Evolutionary conservation across 1,284 basidiomycete species (phyloP).

Genomic region (Cutaneotrichosporon arboriforme): DNA sequence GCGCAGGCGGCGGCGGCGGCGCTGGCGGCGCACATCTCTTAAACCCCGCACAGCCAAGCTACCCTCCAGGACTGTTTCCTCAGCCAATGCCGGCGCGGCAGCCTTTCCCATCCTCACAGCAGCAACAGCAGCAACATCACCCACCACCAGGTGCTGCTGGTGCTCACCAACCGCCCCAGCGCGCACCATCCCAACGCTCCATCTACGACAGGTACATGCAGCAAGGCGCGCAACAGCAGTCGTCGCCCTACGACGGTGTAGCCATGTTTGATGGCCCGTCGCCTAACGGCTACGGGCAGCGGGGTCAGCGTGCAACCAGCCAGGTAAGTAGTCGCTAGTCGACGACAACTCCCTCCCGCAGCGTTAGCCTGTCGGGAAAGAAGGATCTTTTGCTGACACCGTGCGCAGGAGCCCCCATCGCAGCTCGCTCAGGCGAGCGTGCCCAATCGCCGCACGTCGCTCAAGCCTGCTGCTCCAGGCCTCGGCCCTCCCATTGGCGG

Average conservation of each 20-base stretch:
- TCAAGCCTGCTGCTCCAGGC: conserved; percentile 5
- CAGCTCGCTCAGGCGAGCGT: conserved; percentile 4
- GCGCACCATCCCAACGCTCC: neutral
- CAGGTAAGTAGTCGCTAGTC: neutral
- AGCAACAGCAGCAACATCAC: conserved; percentile 4
- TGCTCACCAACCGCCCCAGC: neutral
- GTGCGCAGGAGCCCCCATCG: conserved; percentile 3
- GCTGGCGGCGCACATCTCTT: neutral
- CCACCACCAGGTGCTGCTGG: neutral
- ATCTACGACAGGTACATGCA: neutral
- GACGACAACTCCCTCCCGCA: too few relatives aligned
- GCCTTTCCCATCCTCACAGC: conserved; percentile 1
- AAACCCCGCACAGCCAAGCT: conserved; percentile 3
- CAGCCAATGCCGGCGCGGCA: conserved; percentile 3
- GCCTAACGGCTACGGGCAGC: neutral
- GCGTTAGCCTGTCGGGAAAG: too few relatives aligned
- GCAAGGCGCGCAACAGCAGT: neutral
- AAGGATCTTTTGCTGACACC: neutral
- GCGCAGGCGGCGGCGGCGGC: neutral
- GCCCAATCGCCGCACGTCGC: conserved; percentile 5
- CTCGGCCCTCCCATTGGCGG: too few relatives aligned
- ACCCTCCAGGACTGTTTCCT: conserved; percentile 1
- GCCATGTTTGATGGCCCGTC: neutral
- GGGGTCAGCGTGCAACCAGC: neutral
- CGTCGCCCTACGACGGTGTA: conserved; percentile 7